These are phyloP conservation scores for Magnaporthales sp. DNA, from an alignment of 2,329 filamentous ascomycete species.

Conservation along the genomic window DNA sequence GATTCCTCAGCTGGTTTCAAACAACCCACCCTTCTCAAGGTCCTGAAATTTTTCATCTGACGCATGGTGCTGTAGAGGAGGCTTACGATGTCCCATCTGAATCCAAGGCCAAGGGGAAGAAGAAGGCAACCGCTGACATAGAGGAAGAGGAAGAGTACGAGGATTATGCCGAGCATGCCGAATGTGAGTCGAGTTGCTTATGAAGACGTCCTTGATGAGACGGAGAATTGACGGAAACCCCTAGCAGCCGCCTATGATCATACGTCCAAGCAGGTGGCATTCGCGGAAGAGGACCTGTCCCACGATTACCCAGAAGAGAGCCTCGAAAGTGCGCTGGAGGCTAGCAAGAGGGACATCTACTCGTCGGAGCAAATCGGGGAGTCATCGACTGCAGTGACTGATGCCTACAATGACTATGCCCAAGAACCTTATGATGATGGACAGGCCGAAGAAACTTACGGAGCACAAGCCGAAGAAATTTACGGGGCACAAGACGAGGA, in stretches of 20 bases:
- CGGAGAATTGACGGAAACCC: background rate
- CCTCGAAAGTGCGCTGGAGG: background rate
- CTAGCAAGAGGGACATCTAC: background rate
- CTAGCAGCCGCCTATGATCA: background rate
- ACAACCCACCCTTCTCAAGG: background rate
- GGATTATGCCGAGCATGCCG: background rate
- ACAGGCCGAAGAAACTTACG: background rate
- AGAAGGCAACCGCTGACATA: background rate
- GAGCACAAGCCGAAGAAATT: background rate
- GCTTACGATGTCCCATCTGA: background rate
- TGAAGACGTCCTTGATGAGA: background rate
- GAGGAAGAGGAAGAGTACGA: background rate
- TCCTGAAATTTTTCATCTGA: background rate
- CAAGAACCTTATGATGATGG: background rate
- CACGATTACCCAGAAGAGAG: background rate
- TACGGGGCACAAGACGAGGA: background rate
- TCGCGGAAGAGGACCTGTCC: background rate
- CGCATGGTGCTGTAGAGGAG: background rate
- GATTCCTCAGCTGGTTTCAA: background rate
- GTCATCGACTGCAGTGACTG: background rate
- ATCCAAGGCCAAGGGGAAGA: background rate
- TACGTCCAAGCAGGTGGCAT: background rate
- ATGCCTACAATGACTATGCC: background rate
- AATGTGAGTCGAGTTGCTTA: background rate
- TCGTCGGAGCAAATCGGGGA: background rate